phyloP scores from a whole-genome alignment of 192 early-diverging fungal species.

The Rhizoclosmatium sp. region DNA sequence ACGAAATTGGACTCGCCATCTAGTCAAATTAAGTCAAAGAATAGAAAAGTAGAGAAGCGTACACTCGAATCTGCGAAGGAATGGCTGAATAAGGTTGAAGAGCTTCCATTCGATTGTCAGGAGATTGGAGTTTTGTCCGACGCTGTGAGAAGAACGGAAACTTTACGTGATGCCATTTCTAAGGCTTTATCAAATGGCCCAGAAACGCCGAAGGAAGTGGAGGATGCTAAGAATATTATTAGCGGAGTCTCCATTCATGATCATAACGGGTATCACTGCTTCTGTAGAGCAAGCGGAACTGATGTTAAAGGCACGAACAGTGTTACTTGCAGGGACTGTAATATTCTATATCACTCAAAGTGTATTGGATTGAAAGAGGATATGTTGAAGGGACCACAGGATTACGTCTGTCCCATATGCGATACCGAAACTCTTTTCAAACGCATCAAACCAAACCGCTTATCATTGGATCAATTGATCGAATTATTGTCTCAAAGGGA shows the following conservation, averaged over 20 bases:
- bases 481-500: constrained; percentile 33
- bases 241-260: neutral
- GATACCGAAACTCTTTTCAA: constrained; percentile 12
- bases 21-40: too few species aligned
- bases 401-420: constrained; percentile 48
- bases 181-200: neutral
- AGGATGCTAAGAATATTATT: too few species aligned
- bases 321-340: constrained; percentile 42
- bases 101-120: constrained; percentile 43
- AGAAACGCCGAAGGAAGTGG: too few species aligned
- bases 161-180: neutral
- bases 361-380: constrained; percentile 47
- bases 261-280: constrained; percentile 32
- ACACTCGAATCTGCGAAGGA: constrained; percentile 27
- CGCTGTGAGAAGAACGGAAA: neutral
- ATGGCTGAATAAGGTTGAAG: constrained; percentile 30
- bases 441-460: constrained; percentile 8
- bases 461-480: constrained; percentile 31
- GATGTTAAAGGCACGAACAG: constrained; percentile 49
- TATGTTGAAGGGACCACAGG: constrained; percentile 20
- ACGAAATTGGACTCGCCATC: too few species aligned
- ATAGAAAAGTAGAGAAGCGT: neutral
- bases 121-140: constrained; percentile 39
- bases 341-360: constrained; percentile 37
- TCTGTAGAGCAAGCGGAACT: constrained; percentile 37